Conservation (phyloP, 257 asterid genomes). For the Coffea eugenioides region DNA sequence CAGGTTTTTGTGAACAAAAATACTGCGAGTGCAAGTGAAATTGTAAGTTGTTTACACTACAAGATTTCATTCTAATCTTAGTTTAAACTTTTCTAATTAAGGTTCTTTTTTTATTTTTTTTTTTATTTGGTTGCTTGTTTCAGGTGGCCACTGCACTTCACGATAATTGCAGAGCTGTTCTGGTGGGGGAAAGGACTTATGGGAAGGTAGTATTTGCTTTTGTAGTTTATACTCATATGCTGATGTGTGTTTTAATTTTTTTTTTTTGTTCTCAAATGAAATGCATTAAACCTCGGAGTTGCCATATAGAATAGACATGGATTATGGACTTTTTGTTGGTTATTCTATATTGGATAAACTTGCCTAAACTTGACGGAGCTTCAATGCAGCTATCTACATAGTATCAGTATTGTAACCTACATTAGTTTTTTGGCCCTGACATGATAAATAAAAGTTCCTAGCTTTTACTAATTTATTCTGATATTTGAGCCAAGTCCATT, state of each 20-base stretch:
- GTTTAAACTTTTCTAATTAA: neutral
- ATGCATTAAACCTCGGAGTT: neutral
- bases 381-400: neutral
- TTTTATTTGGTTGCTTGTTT: slow-evolving; percentile 24
- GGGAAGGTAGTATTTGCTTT: slow-evolving; percentile 64
- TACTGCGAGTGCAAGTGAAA: slow-evolving; percentile 99
- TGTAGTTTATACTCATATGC: neutral
- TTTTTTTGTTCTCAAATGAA: neutral
- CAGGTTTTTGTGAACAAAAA: slow-evolving; percentile 96
- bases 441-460: neutral
- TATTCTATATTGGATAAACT: neutral
- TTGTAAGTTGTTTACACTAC: slow-evolving; percentile 59
- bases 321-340: neutral
- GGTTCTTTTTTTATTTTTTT: slow-evolving; percentile 1
- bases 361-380: neutral
- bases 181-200: slow-evolving; percentile 93
- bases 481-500: neutral
- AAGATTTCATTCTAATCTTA: neutral
- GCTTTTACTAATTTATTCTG: neutral
- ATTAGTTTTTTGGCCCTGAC: neutral
- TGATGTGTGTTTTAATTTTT: neutral
- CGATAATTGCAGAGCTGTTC: slow-evolving; percentile 96
- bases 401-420: neutral
- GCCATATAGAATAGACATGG: neutral
- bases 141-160: slow-evolving; percentile 99